Percentiles rank a stretch among this genome's conserved stretches.
Conservation (phyloP, 345 rosid species). For the Mallotus nudiflorus region DNA sequence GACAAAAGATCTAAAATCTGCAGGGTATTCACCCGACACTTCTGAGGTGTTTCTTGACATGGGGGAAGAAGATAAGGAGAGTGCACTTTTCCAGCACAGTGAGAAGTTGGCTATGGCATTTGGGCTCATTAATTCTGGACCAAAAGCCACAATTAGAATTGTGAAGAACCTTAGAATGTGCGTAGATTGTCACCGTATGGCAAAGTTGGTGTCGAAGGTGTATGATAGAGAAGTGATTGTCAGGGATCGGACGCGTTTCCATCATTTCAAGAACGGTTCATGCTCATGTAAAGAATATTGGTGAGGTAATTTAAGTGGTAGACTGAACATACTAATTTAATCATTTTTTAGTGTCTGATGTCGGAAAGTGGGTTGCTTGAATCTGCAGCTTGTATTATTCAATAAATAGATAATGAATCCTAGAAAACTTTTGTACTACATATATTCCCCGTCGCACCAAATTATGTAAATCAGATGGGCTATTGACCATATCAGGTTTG, state of each 20-base stretch:
- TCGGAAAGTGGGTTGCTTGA: neutral
- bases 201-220: conserved; percentile 37
- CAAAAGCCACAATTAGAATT: conserved; percentile 32
- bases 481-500: neutral
- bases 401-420: neutral
- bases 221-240: conserved; percentile 44
- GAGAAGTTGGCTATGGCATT: conserved; percentile 41
- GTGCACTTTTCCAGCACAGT: conserved; percentile 36
- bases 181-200: conserved; percentile 39
- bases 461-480: neutral
- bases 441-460: too few relatives aligned
- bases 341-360: conserved; percentile 8
- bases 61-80: conserved; percentile 46
- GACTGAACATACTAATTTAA: neutral
- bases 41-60: conserved; percentile 47
- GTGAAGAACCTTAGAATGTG: conserved; percentile 54
- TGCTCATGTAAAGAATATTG: conserved; percentile 48
- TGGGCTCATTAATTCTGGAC: conserved; percentile 37
- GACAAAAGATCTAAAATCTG: conserved; percentile 37
- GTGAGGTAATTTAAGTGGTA: conserved; percentile 20
- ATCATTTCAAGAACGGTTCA: conserved; percentile 39
- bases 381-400: neutral
- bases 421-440: neutral
- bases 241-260: conserved; percentile 44
- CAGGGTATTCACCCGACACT: conserved; percentile 41